Evolutionary conservation across 2,329 filamentous ascomycete species (phyloP).

Genomic region (Tolypocladium capitatum): DNA sequence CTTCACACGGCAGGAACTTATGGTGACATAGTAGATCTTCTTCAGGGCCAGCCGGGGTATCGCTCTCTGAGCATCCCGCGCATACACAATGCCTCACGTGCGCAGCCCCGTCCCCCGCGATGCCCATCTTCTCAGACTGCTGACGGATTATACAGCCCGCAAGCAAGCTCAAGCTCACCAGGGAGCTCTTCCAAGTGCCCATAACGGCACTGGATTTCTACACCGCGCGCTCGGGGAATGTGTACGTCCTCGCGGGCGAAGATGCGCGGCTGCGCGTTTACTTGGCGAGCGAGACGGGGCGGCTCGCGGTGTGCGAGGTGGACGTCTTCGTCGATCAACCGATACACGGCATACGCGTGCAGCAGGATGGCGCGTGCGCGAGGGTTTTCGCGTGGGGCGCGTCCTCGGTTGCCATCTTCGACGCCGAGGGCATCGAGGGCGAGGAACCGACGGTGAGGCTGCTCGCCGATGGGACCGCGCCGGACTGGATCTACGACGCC

Average conservation of each 20-base stretch:
- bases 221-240: slow-evolving; percentile 13
- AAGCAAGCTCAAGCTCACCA: slow-evolving; percentile 9
- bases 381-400: slow-evolving; percentile 56
- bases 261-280: slow-evolving; percentile 46
- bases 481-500: slow-evolving; percentile 70
- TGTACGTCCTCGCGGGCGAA: slow-evolving; percentile 44
- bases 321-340: slow-evolving; percentile 53
- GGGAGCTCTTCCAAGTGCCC: slow-evolving; percentile 35
- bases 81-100: background rate
- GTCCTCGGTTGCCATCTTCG: slow-evolving; percentile 34
- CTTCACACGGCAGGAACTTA: background rate
- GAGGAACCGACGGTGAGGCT: slow-evolving; percentile 3
- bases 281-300: slow-evolving; percentile 19
- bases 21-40: background rate
- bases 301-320: slow-evolving; percentile 23
- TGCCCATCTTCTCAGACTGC: too few relatives aligned
- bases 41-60: background rate
- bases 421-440: slow-evolving; percentile 10
- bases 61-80: background rate
- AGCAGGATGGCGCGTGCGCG: slow-evolving; percentile 5
- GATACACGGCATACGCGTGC: slow-evolving; percentile 58
- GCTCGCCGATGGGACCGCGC: slow-evolving; percentile 29
- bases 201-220: slow-evolving; percentile 48
- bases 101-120: too few relatives aligned
- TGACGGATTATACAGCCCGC: too few relatives aligned